Base-by-base conservation (phyloP, 2,329 filamentous ascomycete species). In the Pestalotiopsis sp. region DNA sequence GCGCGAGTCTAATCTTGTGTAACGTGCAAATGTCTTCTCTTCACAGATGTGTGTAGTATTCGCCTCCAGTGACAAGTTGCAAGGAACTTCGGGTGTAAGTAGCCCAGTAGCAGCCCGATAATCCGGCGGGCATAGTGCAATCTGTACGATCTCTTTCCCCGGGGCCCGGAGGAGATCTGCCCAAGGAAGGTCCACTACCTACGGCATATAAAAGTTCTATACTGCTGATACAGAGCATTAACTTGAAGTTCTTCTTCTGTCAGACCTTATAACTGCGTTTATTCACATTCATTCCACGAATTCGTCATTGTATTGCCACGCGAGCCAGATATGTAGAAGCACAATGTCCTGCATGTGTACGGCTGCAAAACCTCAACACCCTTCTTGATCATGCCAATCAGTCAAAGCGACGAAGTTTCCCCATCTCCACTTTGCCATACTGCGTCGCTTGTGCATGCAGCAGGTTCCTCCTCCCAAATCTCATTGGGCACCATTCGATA, bases 401-500 rank as follows among this genome's bases (percentile, higher is more conserved):
- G 69, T 72, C 70, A 73, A 36, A 73, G 68, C 70, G 71, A 57
- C 70, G 68, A 41, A 61, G 64, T 70, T 72, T 71, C 71, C 71
- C 72, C 68, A 71, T 72, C 72, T 77, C 76, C 75, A 78, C 77
- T 69, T 73, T 72, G 65, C 41, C 57, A 71, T 73, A 70, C 71
- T 66, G 70, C 74, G 72, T 73, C 71, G 73, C 73, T 68, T 71
- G 66, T 74, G 74, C 75, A 75, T 73, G 62, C 65, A 41, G 69
- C 70, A 41, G 58, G 49, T 23, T 63, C 62, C 38, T 69, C 66
- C 71, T 60, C 57, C 69, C 70, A 70, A 36, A 36, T 36, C 75
- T 78, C 74, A 80, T 81, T 80, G 78, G 79, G 78, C 78, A 77
- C 70, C 68, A 75, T 71, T 75, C 73, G 73, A 75, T 74, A 73